These are phyloP conservation scores for Beauveria medogensis DNA, from an alignment of 2,329 filamentous ascomycete genomes.

Conservation along the genomic window DNA sequence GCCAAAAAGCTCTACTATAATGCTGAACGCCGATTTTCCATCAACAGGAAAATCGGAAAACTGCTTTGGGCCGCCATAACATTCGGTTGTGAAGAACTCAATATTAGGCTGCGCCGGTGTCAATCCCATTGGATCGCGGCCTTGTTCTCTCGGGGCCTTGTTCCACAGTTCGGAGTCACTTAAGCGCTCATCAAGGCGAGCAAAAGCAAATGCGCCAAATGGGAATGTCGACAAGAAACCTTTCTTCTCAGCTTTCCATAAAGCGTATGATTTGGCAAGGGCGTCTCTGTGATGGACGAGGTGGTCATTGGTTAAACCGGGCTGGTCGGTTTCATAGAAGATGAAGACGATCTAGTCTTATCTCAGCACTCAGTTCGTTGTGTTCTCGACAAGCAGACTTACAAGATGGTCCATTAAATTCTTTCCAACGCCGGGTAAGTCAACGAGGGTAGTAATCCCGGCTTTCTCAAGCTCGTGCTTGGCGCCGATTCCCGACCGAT, in stretches of 20 bases:
- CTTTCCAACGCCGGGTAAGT: slow-evolving; percentile 41
- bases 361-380: neutral
- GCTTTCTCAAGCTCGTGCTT: slow-evolving; percentile 33
- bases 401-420: slow-evolving; percentile 42
- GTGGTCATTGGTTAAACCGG: slow-evolving; percentile 46
- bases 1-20: slow-evolving; percentile 50
- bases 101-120: slow-evolving; percentile 48
- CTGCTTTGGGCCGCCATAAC: slow-evolving; percentile 52
- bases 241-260: slow-evolving; percentile 50
- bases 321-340: slow-evolving; percentile 49
- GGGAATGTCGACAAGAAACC: slow-evolving; percentile 54
- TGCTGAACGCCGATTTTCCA: slow-evolving; percentile 46
- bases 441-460: slow-evolving; percentile 32
- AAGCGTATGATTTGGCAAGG: slow-evolving; percentile 39
- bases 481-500: slow-evolving; percentile 44
- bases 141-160: slow-evolving; percentile 35
- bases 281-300: slow-evolving; percentile 45
- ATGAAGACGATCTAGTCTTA: slow-evolving; percentile 42
- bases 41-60: slow-evolving; percentile 45
- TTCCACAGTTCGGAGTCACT: slow-evolving; percentile 47
- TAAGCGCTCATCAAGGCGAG: slow-evolving; percentile 53
- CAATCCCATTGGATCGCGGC: slow-evolving; percentile 56
- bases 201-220: slow-evolving; percentile 54
- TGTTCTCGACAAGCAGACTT: neutral
- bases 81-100: slow-evolving; percentile 56